phyloP scores from a whole-genome alignment of 306 rosid genomes.

The Gynostemma pentaphyllum region DNA sequence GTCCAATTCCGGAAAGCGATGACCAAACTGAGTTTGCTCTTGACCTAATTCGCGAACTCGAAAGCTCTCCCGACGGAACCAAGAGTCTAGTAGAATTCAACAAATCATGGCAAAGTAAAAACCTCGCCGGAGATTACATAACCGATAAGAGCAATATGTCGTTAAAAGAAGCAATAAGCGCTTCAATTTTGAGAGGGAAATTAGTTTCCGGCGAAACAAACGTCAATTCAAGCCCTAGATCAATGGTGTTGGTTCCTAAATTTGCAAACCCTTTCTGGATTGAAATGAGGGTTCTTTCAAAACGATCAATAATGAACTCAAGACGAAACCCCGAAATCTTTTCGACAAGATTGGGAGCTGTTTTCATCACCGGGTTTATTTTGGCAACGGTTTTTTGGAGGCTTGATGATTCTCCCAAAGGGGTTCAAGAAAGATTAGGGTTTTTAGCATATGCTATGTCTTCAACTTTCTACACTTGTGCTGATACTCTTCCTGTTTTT shows the following conservation, averaged over 20 bases:
- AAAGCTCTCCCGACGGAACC: constrained; percentile 70
- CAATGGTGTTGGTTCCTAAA: constrained; percentile 63
- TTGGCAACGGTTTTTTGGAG: constrained; percentile 81
- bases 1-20: constrained; percentile 76
- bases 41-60: constrained; percentile 77
- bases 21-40: constrained; percentile 87
- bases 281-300: constrained; percentile 52
- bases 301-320: constrained; percentile 46
- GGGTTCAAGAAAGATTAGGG: constrained; percentile 74
- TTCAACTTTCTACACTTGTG: constrained; percentile 87
- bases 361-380: constrained; percentile 70
- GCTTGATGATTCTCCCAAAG: constrained; percentile 62
- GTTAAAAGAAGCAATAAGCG: constrained; percentile 82
- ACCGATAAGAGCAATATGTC: constrained; percentile 16
- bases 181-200: constrained; percentile 67
- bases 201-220: constrained; percentile 65
- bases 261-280: constrained; percentile 66
- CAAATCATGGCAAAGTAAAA: constrained; percentile 72
- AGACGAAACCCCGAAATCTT: constrained; percentile 58
- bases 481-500: constrained; percentile 82
- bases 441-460: constrained; percentile 97
- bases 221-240: constrained; percentile 20
- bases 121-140: constrained; percentile 12
- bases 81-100: constrained; percentile 69
- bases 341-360: constrained; percentile 62